These are phyloP conservation scores for Melampsora medusae DNA, from an alignment of 1,284 basidiomycete genomes.

Conservation along the genomic window DNA sequence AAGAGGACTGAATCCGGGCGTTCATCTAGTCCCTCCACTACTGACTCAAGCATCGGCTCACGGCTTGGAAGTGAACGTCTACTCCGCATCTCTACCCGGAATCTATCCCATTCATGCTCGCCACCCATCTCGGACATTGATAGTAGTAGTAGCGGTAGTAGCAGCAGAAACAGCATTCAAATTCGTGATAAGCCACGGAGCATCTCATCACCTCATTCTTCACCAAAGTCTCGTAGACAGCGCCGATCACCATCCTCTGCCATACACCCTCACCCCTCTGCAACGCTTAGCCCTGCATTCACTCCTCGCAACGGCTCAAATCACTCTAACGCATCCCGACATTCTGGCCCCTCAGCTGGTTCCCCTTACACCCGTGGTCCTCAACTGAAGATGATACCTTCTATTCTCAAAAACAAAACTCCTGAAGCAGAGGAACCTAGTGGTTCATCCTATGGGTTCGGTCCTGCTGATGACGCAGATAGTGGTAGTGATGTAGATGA, in stretches of 20 bases:
- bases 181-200: not conserved
- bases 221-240: not conserved
- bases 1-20: too few relatives aligned
- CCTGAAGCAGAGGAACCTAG: conserved; percentile 3
- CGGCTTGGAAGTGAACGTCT: not conserved
- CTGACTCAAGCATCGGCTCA: not conserved
- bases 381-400: not conserved
- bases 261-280: not conserved
- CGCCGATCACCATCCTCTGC: not conserved
- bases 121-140: conserved; percentile 1
- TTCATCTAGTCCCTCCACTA: not conserved
- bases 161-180: not conserved
- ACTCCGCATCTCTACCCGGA: not conserved
- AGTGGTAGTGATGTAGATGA: conserved; percentile 43
- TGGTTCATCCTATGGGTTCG: conserved; percentile 32
- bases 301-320: not conserved
- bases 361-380: not conserved
- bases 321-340: not conserved
- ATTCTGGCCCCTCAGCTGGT: not conserved
- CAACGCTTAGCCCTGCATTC: not conserved
- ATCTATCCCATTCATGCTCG: not conserved
- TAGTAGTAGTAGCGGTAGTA: conserved; percentile 6
- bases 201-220: not conserved
- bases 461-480: conserved; percentile 32
- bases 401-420: conserved; percentile 11